phyloP scores from a whole-genome alignment of 768 basidiomycete species.

The Obba rivulosa region DNA sequence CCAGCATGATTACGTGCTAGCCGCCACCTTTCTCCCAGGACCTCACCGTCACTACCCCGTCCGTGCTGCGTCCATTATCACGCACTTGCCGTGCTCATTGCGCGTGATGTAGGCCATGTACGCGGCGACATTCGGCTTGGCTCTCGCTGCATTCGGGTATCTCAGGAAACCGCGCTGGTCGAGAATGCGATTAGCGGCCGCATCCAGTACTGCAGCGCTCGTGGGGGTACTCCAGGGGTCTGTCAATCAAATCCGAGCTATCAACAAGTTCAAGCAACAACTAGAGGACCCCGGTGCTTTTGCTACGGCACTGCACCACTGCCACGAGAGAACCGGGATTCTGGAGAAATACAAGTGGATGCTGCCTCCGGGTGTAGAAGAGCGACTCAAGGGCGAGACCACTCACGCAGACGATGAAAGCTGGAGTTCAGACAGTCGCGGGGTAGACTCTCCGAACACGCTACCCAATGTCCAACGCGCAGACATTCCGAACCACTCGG shows the following conservation, averaged over 20 bases:
- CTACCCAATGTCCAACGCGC: not conserved
- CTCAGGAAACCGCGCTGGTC: constrained; percentile 25
- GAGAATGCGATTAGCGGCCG: constrained; percentile 19
- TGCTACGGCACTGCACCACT: constrained; percentile 26
- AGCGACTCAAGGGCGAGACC: not conserved
- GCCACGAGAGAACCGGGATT: constrained; percentile 18
- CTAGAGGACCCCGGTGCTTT: constrained; percentile 28
- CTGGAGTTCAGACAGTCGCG: too few species aligned
- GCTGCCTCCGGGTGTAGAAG: not conserved
- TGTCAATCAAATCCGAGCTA: constrained; percentile 18
- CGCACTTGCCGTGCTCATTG: constrained; percentile 1
- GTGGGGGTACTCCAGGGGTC: constrained; percentile 30
- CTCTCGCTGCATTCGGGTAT: too few species aligned
- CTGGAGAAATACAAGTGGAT: not conserved
- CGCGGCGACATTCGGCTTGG: constrained; percentile 1
- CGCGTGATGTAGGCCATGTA: constrained; percentile 16
- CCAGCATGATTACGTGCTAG: constrained; percentile 50
- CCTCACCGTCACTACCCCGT: constrained; percentile 40
- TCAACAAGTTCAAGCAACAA: constrained; percentile 24
- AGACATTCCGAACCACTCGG: not conserved
- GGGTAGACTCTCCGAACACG: too few species aligned
- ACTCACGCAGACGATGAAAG: not conserved
- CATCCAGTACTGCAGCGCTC: constrained; percentile 20
- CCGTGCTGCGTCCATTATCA: constrained; percentile 19
- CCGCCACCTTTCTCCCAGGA: constrained; percentile 48